Evolutionary conservation across 148 eudicot species (phyloP).

Genomic region (Amaranthus hypochondriacus): DNA sequence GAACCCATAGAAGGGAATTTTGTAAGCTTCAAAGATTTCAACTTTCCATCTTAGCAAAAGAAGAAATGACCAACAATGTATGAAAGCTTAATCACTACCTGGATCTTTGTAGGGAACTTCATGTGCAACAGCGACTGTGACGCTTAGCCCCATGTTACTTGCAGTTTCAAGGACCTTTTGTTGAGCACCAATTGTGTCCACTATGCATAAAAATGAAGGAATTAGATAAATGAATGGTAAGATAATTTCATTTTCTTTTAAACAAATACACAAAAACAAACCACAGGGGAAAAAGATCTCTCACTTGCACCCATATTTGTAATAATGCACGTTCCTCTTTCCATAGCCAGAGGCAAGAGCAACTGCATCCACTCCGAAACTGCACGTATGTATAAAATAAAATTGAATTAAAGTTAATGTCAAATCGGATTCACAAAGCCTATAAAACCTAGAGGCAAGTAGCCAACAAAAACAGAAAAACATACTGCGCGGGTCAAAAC

Average conservation of each 20-base stretch:
- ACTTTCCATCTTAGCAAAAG: background rate
- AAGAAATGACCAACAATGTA: background rate
- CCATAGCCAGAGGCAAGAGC: conserved; percentile 90
- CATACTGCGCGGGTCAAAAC: conserved; percentile 92
- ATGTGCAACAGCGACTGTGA: conserved; percentile 63
- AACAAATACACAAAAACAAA: background rate
- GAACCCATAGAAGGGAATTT: background rate
- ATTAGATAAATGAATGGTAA: conserved; percentile 4
- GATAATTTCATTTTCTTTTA: conserved; percentile 10
- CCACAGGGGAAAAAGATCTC: conserved; percentile 6
- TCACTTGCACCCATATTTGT: conserved; percentile 99
- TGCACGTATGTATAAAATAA: conserved; percentile 26
- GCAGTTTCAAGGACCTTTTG: conserved; percentile 72
- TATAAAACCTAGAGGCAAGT: background rate
- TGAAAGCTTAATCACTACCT: conserved; percentile 32
- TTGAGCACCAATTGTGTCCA: conserved; percentile 66
- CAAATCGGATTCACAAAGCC: conserved; percentile 2
- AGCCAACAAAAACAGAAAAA: conserved; percentile 14
- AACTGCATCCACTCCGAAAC: conserved; percentile 91
- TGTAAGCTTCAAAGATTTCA: conserved; percentile 1
- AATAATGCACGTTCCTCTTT: conserved; percentile 78
- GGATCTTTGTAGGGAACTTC: conserved; percentile 43
- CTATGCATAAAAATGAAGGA: conserved; percentile 34
- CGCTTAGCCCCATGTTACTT: conserved; percentile 46
- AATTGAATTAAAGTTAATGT: background rate